These are phyloP conservation scores for Ramalina intermedia DNA, from an alignment of 495 filamentous ascomycete genomes.

Conservation along the genomic window DNA sequence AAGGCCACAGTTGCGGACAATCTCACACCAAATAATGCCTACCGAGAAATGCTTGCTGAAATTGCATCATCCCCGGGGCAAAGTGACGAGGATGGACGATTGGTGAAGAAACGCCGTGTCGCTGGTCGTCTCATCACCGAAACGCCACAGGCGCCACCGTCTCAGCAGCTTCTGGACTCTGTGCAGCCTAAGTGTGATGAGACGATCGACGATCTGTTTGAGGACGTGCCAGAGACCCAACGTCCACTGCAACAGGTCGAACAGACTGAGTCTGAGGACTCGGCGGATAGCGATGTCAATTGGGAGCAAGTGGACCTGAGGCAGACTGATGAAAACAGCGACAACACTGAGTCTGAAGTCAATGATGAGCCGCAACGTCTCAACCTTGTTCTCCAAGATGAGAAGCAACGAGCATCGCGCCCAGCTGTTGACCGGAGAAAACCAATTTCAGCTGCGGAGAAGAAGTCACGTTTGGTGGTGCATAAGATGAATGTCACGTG, in stretches of 20 bases:
- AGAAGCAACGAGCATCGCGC: slow-evolving; percentile 24
- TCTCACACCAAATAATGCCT: slow-evolving; percentile 26
- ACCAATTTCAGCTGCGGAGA: slow-evolving; percentile 54
- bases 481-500: slow-evolving; percentile 83
- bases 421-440: slow-evolving; percentile 32
- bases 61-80: slow-evolving; percentile 28
- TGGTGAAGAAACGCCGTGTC: slow-evolving; percentile 32
- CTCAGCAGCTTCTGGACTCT: background rate
- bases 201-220: slow-evolving; percentile 11
- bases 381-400: slow-evolving; percentile 43
- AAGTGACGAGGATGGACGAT: slow-evolving; percentile 20
- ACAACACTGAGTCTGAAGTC: slow-evolving; percentile 8
- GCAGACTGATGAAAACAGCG: slow-evolving; percentile 21
- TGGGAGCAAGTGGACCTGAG: slow-evolving; percentile 59
- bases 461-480: slow-evolving; percentile 51
- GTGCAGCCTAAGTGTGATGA: slow-evolving; percentile 14
- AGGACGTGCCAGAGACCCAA: background rate
- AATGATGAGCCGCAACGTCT: slow-evolving; percentile 27
- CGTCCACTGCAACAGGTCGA: slow-evolving; percentile 21
- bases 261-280: slow-evolving; percentile 28
- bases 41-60: slow-evolving; percentile 54
- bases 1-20: no score
- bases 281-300: slow-evolving; percentile 47
- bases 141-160: slow-evolving; percentile 3
- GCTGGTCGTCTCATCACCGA: slow-evolving; percentile 16